Conservation (phyloP, 495 filamentous ascomycete genomes). For the Aspergillus egyptiacus region DNA sequence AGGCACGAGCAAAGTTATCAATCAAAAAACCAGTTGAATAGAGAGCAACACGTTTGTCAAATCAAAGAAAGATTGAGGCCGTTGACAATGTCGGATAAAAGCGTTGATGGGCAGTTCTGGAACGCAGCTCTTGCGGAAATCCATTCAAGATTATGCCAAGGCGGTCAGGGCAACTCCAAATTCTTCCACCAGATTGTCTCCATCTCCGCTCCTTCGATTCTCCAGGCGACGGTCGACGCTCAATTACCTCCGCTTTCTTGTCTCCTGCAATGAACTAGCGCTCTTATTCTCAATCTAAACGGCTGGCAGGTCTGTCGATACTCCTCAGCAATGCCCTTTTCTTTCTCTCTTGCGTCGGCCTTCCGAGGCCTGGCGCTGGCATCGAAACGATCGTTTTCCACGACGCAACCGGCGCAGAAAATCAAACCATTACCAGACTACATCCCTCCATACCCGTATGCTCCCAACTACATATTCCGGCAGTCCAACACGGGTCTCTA, state of each 20-base stretch:
- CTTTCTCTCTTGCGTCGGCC: constrained; percentile 35
- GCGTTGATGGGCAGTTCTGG: constrained; percentile 4
- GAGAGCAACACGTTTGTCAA: background rate
- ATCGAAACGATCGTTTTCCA: constrained; percentile 41
- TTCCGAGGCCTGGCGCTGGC: constrained; percentile 40
- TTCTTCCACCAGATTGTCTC: constrained; percentile 26
- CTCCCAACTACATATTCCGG: constrained; percentile 73
- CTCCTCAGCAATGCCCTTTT: constrained; percentile 30
- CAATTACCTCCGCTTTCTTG: background rate
- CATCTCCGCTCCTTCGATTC: background rate
- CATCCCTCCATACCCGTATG: constrained; percentile 77
- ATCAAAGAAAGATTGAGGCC: constrained; percentile 15
- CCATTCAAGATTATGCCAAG: constrained; percentile 22
- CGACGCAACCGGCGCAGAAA: constrained; percentile 31
- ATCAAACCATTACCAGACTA: constrained; percentile 33
- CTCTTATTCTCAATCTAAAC: constrained; percentile 8
- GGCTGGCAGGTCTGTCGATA: constrained; percentile 32
- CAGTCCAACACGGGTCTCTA: constrained; percentile 85
- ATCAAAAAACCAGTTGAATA: background rate
- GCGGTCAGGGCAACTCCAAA: constrained; percentile 38
- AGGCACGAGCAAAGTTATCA: constrained; percentile 17
- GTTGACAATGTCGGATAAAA: constrained; percentile 1
- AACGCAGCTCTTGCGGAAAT: constrained; percentile 16
- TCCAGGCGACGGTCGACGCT: background rate
- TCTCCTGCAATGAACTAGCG: constrained; percentile 16